Evolutionary conservation across 2,329 filamentous ascomycete genomes (phyloP), one percentile per base, ranked within the genome.

Genomic region (Ceratocystis cacaofunesta): DNA sequence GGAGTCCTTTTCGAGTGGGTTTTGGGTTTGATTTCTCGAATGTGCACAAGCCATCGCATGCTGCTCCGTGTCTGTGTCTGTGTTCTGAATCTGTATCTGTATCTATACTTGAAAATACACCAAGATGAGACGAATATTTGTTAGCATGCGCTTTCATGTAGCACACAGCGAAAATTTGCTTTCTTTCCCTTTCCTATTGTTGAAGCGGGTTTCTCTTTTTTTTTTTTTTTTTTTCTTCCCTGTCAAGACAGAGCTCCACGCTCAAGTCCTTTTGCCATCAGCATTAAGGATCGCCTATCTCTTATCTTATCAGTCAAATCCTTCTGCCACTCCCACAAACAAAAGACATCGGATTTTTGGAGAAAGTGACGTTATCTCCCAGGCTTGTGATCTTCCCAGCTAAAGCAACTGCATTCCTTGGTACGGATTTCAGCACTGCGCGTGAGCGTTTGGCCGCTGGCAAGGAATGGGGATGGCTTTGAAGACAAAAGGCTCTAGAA

Each of bases 241-340:
- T 32, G 28, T 58, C 25, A 30, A 32, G 8, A 30, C 55, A 30
- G 55, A 30, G 25, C 2, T 50, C n/a, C 43, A 46, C 43, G 43
- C 17, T 19, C 44, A 48, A 41, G 36, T 41, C 36, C 36, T 41
- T 41, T 41, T 41, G 36, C 36, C 10, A 36, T 58, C 15, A 36
- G 55, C 55, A 52, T 58, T 36, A 7, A 15, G 30, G 28, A 58
- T 58, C 55, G 30, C 12, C 25, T 58, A 58, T 58, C 55, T 36
- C 28, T 19, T 58, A 58, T 58, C 55, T 58, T 58, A 58, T 58
- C 55, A 7, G 8, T 22, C 5, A 10, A 2, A 58, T 58, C 55
- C 55, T 58, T 58, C 55, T 58, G 25, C 55, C 48, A 12, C 48
- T 52, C 48, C 55, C 28, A 58, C 55, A 58, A n/a, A 36, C 25